Percentiles rank a stretch among this genome's conserved stretches.
phyloP scores from a whole-genome alignment of 805 yeast genomes.

The Ogataea dorogensis region DNA sequence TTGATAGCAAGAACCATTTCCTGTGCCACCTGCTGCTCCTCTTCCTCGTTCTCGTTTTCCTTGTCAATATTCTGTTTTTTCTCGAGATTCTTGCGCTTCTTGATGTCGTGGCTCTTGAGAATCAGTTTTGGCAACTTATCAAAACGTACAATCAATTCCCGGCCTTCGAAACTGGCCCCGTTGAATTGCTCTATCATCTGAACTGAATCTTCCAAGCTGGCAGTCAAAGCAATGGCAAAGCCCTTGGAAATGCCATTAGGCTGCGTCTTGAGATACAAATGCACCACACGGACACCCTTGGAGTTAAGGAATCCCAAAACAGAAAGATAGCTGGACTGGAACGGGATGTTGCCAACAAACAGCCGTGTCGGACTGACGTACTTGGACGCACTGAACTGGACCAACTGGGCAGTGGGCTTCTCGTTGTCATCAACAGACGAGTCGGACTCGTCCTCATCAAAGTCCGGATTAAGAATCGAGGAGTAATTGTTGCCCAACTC shows the following conservation, averaged over 20 bases:
- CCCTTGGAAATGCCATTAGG: constrained; percentile 49
- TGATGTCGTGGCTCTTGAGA: constrained; percentile 24
- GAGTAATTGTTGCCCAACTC: constrained; percentile 29
- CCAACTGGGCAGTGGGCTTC: constrained; percentile 23
- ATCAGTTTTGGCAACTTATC: constrained; percentile 51
- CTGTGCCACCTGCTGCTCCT: constrained; percentile 30
- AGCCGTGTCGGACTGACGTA: constrained; percentile 44
- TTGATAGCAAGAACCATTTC: constrained; percentile 24
- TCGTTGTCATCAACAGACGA: constrained; percentile 23
- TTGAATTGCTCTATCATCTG: constrained; percentile 50
- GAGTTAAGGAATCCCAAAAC: constrained; percentile 18
- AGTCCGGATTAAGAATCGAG: constrained; percentile 26
- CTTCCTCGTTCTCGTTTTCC: constrained; percentile 8
- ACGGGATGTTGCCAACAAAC: constrained; percentile 59
- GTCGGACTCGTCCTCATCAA: constrained; percentile 16
- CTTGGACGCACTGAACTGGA: constrained; percentile 25
- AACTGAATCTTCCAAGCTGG: constrained; percentile 44
- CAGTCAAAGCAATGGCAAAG: constrained; percentile 61
- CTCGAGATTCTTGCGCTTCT: constrained; percentile 20
- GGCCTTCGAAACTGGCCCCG: constrained; percentile 54
- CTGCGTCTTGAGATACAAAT: constrained; percentile 37
- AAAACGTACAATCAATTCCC: constrained; percentile 58
- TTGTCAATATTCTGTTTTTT: constrained; percentile 12
- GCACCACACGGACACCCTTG: constrained; percentile 8
- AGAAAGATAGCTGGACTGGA: constrained; percentile 27